phyloP scores from a whole-genome alignment of 345 rosid genomes.

The Citrus sp. region DNA sequence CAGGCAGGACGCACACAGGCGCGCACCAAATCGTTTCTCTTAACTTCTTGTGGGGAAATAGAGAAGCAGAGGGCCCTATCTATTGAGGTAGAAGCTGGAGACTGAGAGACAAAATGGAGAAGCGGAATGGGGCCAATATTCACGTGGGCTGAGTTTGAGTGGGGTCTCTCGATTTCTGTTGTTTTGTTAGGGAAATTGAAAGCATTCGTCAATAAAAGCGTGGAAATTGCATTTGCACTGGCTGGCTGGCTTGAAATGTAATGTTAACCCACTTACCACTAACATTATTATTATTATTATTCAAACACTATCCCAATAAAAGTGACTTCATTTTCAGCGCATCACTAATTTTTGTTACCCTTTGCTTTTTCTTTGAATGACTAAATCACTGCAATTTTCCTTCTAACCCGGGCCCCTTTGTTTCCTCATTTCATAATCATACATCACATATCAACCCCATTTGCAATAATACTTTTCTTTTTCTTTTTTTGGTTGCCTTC shows the following conservation, averaged over 20 bases:
- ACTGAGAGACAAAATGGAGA: too few species aligned
- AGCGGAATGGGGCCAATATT: neutral
- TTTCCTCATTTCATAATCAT: neutral
- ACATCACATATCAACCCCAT: neutral
- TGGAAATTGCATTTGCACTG: too few species aligned
- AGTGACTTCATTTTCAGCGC: slow-evolving; percentile 11
- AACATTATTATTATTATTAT: neutral
- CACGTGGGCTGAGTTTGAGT: slow-evolving; percentile 23
- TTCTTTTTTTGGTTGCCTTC: too few species aligned
- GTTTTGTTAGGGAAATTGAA: too few species aligned
- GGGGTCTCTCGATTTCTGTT: too few species aligned
- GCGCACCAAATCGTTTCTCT: too few species aligned
- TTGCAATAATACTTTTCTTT: neutral
- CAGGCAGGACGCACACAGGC: too few species aligned
- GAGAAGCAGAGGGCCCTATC: slow-evolving; percentile 3
- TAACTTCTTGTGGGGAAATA: neutral
- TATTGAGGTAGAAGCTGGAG: neutral
- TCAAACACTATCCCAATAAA: neutral
- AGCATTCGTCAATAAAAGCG: too few species aligned
- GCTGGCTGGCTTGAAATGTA: too few species aligned
- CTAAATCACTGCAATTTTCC: slow-evolving; percentile 18
- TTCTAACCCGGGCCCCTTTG: neutral
- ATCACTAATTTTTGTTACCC: neutral
- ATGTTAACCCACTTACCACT: too few species aligned
- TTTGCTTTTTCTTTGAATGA: slow-evolving; percentile 21